Percentiles rank a stretch among this genome's conserved stretches.
Evolutionary conservation across 495 filamentous ascomycete genomes (phyloP).

Genomic region (Neurospora sp.): DNA sequence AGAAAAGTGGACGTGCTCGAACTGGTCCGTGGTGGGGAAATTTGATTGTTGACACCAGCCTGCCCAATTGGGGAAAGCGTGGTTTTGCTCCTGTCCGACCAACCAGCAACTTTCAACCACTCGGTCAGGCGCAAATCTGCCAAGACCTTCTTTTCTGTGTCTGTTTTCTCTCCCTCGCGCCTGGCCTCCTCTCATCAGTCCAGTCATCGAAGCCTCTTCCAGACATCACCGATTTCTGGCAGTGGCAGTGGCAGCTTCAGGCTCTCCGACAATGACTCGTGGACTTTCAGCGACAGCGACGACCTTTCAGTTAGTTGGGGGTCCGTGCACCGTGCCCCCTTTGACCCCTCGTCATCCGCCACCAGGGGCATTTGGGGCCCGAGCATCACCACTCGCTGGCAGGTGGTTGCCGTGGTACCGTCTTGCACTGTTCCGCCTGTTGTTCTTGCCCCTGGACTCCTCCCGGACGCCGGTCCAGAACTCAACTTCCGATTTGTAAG

Average conservation of each 20-base stretch:
- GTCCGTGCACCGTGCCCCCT: not conserved
- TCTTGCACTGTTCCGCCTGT: not conserved
- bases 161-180: not conserved
- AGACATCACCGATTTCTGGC: not conserved
- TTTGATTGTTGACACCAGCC: constrained; percentile 29
- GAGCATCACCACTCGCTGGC: not conserved
- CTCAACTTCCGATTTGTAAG: not conserved
- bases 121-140: not conserved
- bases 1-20: not conserved
- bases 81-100: constrained; percentile 14
- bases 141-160: not conserved
- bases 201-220: not conserved
- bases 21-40: constrained; percentile 20
- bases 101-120: not conserved
- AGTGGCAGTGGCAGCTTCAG: not conserved
- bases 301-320: not conserved
- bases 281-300: not conserved
- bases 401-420: not conserved
- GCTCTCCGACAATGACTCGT: not conserved
- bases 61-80: constrained; percentile 22
- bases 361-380: not conserved
- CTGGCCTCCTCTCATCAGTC: constrained; percentile 1
- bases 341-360: not conserved
- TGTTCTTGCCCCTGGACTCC: not conserved
- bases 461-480: not conserved